A percentile compares a stretch with the other conserved stretches of the same genome.
These are phyloP conservation scores for Colletotrichum sidae DNA, from an alignment of 2,329 filamentous ascomycete genomes.

Conservation along the genomic window DNA sequence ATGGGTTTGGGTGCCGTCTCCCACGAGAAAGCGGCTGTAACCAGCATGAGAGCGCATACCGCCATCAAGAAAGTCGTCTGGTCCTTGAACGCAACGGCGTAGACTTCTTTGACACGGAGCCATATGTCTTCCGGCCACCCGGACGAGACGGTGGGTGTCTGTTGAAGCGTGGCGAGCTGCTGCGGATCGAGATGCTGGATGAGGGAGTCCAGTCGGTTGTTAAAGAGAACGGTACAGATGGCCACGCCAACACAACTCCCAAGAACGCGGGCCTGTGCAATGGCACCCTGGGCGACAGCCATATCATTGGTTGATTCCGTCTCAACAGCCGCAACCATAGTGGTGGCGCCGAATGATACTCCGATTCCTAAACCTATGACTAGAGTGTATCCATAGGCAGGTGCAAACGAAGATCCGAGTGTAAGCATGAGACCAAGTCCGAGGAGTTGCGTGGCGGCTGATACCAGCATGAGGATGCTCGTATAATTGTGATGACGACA, in stretches of 20 bases:
- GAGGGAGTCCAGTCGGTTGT: conserved; percentile 56
- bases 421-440: conserved; percentile 64
- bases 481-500: conserved; percentile 67
- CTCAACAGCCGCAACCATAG: conserved; percentile 68
- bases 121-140: conserved; percentile 48
- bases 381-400: conserved; percentile 66
- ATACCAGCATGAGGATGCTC: conserved; percentile 60
- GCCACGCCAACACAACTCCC: conserved; percentile 71
- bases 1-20: conserved; percentile 55
- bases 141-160: conserved; percentile 54
- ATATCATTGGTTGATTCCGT: conserved; percentile 59
- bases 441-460: conserved; percentile 63
- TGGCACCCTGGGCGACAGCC: conserved; percentile 69
- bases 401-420: conserved; percentile 49
- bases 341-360: conserved; percentile 66
- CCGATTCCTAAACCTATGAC: conserved; percentile 71
- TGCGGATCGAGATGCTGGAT: conserved; percentile 47
- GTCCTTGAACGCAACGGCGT: conserved; percentile 58
- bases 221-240: conserved; percentile 69
- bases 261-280: conserved; percentile 70
- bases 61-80: conserved; percentile 61
- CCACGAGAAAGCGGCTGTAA: conserved; percentile 57
- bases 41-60: conserved; percentile 55
- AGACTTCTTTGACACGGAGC: conserved; percentile 52
- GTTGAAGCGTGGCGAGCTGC: conserved; percentile 57